Base-by-base conservation (phyloP, 2,329 filamentous ascomycete species). In the Penicillium sp. region DNA sequence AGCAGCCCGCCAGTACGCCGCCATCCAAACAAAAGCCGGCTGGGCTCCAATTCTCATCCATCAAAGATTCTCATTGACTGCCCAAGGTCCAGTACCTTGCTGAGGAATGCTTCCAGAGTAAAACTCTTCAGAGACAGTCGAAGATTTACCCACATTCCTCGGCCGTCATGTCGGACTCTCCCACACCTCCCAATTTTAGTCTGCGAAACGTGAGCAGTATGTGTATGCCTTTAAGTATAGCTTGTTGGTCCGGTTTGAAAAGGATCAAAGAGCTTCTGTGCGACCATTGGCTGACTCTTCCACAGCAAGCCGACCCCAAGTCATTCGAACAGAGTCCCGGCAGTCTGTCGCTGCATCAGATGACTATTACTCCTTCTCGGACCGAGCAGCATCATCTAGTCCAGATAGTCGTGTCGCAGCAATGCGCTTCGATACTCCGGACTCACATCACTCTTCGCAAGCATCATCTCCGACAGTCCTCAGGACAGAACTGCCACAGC, bases 351-450 rank as follows among this genome's bases (percentile, higher is more conserved):
- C 78, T 49, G 79, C 79, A 37, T 81, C 80, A 22, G 78, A 80
- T 66, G 79, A 82, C 65, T 82, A 80, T 60, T 81, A 79, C 63
- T 80, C 79, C 16, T 75, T 81, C 59, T 79, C 78, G 24, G 75
- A 81, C 51, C 71, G 69, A 47, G 52, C 55, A 27, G 53, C 44
- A 60, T 73, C 74, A 46, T 73, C 75, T 27, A 75, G 74, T 72
- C 70, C 54, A 69, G 70, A 64, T 54, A 78, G 75, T 60, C 73
- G 72, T 61, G 70, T 73, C 5, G 77, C 73, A 24, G 70, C 75
- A 35, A 72, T 75, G 62, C 75, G 74, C 59, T 81, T 79, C 71
- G 73, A 76, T 41, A 81, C 79, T 9, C 76, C 79, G 47, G 73
- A 74, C n/a, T 79, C 78, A 4, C 69, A 71, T 54, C 68, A 65